phyloP scores from a whole-genome alignment of 345 rosid species.

The Reutealis trisperma region DNA sequence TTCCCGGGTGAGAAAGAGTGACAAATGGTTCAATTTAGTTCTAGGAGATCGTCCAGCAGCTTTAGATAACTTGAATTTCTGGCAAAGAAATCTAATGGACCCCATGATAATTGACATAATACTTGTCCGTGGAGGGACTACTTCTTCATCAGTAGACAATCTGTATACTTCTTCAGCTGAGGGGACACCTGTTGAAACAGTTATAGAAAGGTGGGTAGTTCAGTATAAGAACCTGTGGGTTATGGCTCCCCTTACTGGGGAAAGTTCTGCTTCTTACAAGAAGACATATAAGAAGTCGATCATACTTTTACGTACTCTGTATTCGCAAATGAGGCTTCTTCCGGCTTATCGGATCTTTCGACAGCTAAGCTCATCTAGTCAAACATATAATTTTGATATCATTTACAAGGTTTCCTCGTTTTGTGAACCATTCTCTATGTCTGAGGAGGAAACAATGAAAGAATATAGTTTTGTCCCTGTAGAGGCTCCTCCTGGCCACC shows the following conservation, averaged over 20 bases:
- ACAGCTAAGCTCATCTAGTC: conserved; percentile 59
- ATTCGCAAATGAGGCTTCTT: conserved; percentile 72
- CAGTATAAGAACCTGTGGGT: conserved; percentile 61
- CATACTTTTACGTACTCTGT: conserved; percentile 68
- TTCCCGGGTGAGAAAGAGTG: conserved; percentile 60
- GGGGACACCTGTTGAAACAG: conserved; percentile 51
- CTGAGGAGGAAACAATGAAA: conserved; percentile 55
- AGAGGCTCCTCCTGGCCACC: conserved; percentile 77
- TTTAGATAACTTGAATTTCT: conserved; percentile 63
- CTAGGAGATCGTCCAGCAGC: conserved; percentile 84
- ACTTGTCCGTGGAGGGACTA: conserved; percentile 52
- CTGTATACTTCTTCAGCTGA: conserved; percentile 29
- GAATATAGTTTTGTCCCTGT: conserved; percentile 67
- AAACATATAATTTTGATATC: conserved; percentile 60
- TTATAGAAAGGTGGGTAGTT: conserved; percentile 86
- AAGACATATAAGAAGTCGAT: conserved; percentile 83
- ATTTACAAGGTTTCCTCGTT: conserved; percentile 84
- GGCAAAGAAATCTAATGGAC: conserved; percentile 70
- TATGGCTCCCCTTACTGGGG: conserved; percentile 45
- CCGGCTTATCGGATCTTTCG: conserved; percentile 75
- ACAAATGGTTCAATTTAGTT: conserved; percentile 87
- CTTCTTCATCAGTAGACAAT: conserved; percentile 40
- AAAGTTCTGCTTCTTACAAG: conserved; percentile 53
- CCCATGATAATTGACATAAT: conserved; percentile 82
- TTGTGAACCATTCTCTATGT: conserved; percentile 61